Evolutionary conservation across 331 rosid species (phyloP), one percentile per base, ranked within the genome.

Genomic region (Malus hybrid): DNA sequence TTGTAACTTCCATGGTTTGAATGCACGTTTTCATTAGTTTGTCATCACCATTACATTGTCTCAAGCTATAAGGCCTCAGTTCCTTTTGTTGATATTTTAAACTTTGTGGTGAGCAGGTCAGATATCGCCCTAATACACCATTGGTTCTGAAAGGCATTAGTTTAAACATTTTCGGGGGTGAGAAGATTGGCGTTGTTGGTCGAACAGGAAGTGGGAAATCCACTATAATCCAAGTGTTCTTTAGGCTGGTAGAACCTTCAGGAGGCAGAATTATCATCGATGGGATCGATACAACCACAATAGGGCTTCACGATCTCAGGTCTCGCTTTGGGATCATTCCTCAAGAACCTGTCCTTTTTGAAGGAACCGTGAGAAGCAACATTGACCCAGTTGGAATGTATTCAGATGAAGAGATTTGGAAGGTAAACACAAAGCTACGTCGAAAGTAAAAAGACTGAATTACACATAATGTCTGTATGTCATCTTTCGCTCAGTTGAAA

Each of bases 281-380:
- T 11, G 97, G 86, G 80, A 81, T 93, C n/a, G 96, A 93, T 80
- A 91, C 80, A 63, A 64, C 86, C 9, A 67, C 33, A 19, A 68
- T 91, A 28, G 98, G 98, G 18, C 97, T 93, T 84, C 98, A 91
- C 71, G 96, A 93, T 78, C 90, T 93, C 14, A 80, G 98, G 75
- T 91, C 98, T 57, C 86, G 98, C 8, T 91, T 93, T 4, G 96
- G 98, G 33, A 93, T 90, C 83, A 93, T 93, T 77, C 98, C 98
- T 60, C 98, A 93, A 79, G 98, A 93, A 65, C 98, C 98, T 71
- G 96, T 91, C n/a, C 97, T 93, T 74, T 93, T 93, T 44, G 93
- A 93, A 81, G 98, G 98, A 71, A 93, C 97, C 2, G 91, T 93
- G 9, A 83, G 97, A 83, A 89, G 83, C 84, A 93, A 93, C 81